Percentiles rank a stretch among this genome's conserved stretches.
Conservation (phyloP, 2,329 filamentous ascomycete species). For the Neospermospora avenae region DNA sequence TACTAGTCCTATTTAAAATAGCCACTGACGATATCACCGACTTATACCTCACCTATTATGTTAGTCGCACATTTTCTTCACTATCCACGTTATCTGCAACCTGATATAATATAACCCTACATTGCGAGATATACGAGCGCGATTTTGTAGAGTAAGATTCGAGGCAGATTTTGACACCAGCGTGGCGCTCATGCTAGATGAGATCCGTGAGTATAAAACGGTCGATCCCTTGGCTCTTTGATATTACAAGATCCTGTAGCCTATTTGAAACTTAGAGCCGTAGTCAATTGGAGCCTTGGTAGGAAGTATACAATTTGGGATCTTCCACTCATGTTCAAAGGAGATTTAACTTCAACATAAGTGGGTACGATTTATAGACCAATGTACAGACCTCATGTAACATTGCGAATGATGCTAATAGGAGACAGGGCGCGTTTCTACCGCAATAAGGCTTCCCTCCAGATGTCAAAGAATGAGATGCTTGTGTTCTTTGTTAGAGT, state of each 20-base stretch:
- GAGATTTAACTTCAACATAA: no score
- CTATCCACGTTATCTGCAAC: slow-evolving; percentile 54
- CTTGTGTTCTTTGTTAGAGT: no score
- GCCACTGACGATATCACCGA: slow-evolving; percentile 58
- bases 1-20: slow-evolving; percentile 51
- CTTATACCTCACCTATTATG: slow-evolving; percentile 57
- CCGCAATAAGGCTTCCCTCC: no score
- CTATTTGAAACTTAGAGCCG: slow-evolving; percentile 27
- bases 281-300: no score
- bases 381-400: no score
- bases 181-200: slow-evolving; percentile 52
- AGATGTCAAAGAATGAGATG: no score
- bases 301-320: no score
- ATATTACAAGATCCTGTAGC: slow-evolving; percentile 36
- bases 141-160: slow-evolving; percentile 47
- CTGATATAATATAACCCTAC: slow-evolving; percentile 50
- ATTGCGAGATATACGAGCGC: slow-evolving; percentile 47
- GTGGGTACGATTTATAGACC: no score
- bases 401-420: no score
- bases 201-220: slow-evolving; percentile 54
- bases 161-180: slow-evolving; percentile 50
- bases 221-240: slow-evolving; percentile 53
- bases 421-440: no score
- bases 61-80: slow-evolving; percentile 60
- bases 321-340: no score